A percentile compares a stretch with the other conserved stretches of the same genome.
Evolutionary conservation across 2,329 filamentous ascomycete genomes (phyloP).

Genomic region (Diaporthe sp.): DNA sequence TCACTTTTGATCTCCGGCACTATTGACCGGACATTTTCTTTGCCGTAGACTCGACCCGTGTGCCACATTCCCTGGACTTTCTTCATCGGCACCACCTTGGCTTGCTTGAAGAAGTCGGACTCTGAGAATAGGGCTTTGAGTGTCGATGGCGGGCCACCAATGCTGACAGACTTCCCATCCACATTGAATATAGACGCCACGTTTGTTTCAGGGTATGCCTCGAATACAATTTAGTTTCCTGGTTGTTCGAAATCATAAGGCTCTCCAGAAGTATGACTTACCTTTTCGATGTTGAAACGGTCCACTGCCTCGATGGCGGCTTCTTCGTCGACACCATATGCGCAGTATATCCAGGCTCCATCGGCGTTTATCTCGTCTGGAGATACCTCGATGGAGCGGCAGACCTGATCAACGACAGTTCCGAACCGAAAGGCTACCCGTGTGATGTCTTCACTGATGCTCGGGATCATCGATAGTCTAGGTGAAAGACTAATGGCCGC

Average conservation of each 20-base stretch:
- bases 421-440: not conserved
- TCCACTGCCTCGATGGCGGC: not conserved
- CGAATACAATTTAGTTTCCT: not conserved
- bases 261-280: not conserved
- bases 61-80: slow-evolving; percentile 22
- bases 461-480: not conserved
- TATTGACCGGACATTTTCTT: not conserved
- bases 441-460: not conserved
- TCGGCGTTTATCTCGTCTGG: slow-evolving; percentile 13
- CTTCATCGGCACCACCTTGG: not conserved
- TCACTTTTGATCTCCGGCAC: not conserved
- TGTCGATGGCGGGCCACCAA: slow-evolving; percentile 1
- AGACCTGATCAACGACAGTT: not conserved
- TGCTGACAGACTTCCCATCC: slow-evolving; percentile 4
- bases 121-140: slow-evolving; percentile 7
- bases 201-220: slow-evolving; percentile 11
- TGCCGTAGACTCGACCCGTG: not conserved
- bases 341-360: slow-evolving; percentile 14
- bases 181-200: slow-evolving; percentile 15
- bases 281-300: not conserved
- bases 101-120: not conserved
- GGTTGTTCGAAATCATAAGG: too few relatives aligned
- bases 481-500: slow-evolving; percentile 20
- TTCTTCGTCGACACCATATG: not conserved
- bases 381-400: slow-evolving; percentile 4